Evolutionary conservation across 225 moss, liverwort and hornwort genomes (phyloP), one percentile per base, ranked within the genome.

Genomic region (Straminergon stramineum): DNA sequence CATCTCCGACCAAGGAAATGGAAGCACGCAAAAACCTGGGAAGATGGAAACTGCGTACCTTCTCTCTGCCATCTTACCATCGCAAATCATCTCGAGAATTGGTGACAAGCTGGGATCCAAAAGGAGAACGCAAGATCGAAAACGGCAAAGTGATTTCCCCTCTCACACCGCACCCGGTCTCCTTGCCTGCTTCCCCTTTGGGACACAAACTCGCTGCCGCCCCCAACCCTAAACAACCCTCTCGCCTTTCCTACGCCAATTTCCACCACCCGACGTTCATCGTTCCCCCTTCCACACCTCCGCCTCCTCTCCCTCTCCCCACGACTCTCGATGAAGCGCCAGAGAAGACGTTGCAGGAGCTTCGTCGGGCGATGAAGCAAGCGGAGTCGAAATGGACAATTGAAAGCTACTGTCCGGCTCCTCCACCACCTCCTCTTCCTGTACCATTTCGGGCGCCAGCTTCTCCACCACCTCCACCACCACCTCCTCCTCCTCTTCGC

Each of bases 341-440:
- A 17, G 91, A 91, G 85, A 91, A 92, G 75, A 80, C 86, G 43
- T 37, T 93, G 81, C 89, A 77, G 41, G 92, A 93, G 75, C 91
- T 92, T 30, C 92, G 92, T 77, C 87, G 89, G 8, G 92, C 88
- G 64, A 78, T 92, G 85, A 92, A 91, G 84, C 92, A 92, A 53
- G 84, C 85, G 48, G 92, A 93, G 56, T 93, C 92, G 51, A 93
- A 92, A 88, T 93, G 93, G 93, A 89, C 91, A 19, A 92, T 90
- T 67, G 92, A 58, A 39, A 91, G 86, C 31, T 93, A 93, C 41
- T 93, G 86, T 64, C 92, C 94, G 55, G 85, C 95, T 83, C 88
- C 94, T 83, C 89, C 94, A 79, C 89, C 95, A 41, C 87, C 96
- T 83, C 93, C 93, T 81, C 92, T 93, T 45, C 93, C 93, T 12